These are phyloP conservation scores for Alectoria sarmentosa DNA, from an alignment of 495 filamentous ascomycete species.

Conservation along the genomic window DNA sequence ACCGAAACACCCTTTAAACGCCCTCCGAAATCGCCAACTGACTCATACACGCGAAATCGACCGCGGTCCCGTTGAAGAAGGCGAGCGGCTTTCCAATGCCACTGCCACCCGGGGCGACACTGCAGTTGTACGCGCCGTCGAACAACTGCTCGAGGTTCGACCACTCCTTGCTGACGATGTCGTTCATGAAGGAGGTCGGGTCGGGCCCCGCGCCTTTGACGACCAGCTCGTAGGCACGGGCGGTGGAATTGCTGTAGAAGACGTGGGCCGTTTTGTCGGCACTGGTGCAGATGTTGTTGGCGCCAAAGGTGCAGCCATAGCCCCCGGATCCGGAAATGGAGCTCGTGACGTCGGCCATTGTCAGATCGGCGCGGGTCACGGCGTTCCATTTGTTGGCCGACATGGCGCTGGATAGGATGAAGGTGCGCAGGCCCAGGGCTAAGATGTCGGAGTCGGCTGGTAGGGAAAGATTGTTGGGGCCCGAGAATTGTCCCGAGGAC, in stretches of 20 bases:
- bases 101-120: background rate
- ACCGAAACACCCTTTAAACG: background rate
- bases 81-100: constrained; percentile 4
- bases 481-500: constrained; percentile 8
- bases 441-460: background rate
- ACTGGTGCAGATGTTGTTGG: constrained; percentile 14
- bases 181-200: constrained; percentile 4
- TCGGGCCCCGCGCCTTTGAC: background rate
- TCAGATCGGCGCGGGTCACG: background rate
- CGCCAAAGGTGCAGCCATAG: constrained; percentile 1
- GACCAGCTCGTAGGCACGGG: background rate
- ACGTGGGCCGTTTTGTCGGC: background rate
- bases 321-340: background rate
- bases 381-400: constrained; percentile 10
- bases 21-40: background rate
- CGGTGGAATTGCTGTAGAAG: constrained; percentile 11
- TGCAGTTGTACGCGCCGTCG: constrained; percentile 14
- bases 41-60: constrained; percentile 6
- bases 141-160: constrained; percentile 5
- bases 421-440: constrained; percentile 6
- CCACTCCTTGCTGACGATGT: constrained; percentile 3
- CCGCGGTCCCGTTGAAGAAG: background rate
- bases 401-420: constrained; percentile 11
- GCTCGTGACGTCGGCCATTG: background rate
- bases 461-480: constrained; percentile 5